Evolutionary conservation across 2,329 filamentous ascomycete species (phyloP).

Genomic region (Hyphodiscus sp.): DNA sequence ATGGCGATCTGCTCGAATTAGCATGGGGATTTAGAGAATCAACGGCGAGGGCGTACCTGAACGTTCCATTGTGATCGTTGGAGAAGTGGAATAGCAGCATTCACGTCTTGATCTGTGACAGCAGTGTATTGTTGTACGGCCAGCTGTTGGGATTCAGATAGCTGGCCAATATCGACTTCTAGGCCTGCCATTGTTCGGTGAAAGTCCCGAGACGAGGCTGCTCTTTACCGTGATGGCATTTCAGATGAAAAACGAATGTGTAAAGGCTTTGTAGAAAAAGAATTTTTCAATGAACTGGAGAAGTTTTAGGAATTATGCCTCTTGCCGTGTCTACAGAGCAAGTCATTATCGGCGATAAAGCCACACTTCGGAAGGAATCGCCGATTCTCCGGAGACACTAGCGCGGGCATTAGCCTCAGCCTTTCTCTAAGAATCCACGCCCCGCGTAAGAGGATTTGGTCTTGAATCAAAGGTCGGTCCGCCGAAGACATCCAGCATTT

Average conservation of each 20-base stretch:
- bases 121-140: slow-evolving; percentile 83
- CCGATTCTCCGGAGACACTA: neutral
- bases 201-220: neutral
- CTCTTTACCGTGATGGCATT: slow-evolving; percentile 40
- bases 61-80: slow-evolving; percentile 94
- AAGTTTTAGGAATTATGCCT: neutral
- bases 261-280: neutral
- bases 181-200: slow-evolving; percentile 36
- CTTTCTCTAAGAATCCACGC: neutral
- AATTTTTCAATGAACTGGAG: neutral
- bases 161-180: slow-evolving; percentile 57
- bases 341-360: neutral
- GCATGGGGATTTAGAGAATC: slow-evolving; percentile 5
- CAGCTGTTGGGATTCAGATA: slow-evolving; percentile 72
- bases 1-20: slow-evolving; percentile 69
- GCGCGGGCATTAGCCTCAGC: neutral
- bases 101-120: slow-evolving; percentile 76
- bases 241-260: slow-evolving; percentile 31
- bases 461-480: neutral
- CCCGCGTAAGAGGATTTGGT: neutral
- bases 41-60: slow-evolving; percentile 48
- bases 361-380: neutral
- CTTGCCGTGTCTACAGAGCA: neutral
- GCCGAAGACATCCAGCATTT: neutral
- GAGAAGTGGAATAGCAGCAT: slow-evolving; percentile 71